These are phyloP conservation scores for Stemphylium lycopersici DNA, from an alignment of 2,329 filamentous ascomycete genomes.

Conservation along the genomic window DNA sequence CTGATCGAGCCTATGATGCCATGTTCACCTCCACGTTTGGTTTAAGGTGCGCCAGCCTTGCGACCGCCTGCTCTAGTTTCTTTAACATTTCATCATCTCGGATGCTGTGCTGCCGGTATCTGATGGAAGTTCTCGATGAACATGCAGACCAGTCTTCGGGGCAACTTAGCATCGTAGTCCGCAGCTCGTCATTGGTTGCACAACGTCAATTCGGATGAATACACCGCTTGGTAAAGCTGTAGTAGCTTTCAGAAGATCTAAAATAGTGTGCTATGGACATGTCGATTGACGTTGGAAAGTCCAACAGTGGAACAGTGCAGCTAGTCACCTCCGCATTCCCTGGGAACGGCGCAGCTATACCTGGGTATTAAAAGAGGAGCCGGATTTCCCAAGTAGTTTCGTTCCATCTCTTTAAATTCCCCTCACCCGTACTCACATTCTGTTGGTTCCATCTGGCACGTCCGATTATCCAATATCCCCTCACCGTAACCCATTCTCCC, in stretches of 20 bases:
- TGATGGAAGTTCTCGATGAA: not conserved
- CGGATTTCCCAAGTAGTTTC: too few species aligned
- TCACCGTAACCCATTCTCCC: not conserved
- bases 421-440: not conserved
- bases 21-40: not conserved
- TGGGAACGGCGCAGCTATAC: slow-evolving; percentile 1
- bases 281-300: slow-evolving; percentile 3
- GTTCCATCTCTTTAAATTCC: not conserved
- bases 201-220: slow-evolving; percentile 6
- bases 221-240: slow-evolving; percentile 7
- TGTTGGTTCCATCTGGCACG: not conserved
- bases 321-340: not conserved
- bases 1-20: slow-evolving; percentile 1
- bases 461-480: not conserved
- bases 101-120: slow-evolving; percentile 1
- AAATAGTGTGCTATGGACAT: not conserved
- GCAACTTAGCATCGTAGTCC: not conserved
- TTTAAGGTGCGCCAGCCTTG: not conserved
- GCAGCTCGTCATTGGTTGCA: slow-evolving; percentile 11
- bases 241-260: not conserved
- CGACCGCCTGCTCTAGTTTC: not conserved
- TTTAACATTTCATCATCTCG: slow-evolving; percentile 1
- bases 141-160: not conserved
- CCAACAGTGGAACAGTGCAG: slow-evolving; percentile 4
- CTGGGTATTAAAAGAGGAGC: not conserved